A percentile compares a stretch with the other conserved stretches of the same genome.
Evolutionary conservation across 1,284 basidiomycete genomes (phyloP).

Genomic region (Volvariella surrecta): DNA sequence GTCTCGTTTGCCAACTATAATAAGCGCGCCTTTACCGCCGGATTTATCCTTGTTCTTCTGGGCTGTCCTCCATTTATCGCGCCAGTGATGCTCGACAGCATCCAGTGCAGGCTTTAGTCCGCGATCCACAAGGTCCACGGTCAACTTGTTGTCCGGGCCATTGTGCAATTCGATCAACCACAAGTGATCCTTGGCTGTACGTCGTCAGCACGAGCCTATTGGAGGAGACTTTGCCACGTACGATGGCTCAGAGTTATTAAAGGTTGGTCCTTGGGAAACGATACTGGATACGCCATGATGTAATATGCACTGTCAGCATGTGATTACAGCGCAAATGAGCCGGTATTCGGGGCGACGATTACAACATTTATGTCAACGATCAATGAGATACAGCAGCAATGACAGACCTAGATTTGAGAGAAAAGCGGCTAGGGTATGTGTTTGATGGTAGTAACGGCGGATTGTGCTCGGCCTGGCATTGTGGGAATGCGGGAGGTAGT

Average conservation of each 20-base stretch:
- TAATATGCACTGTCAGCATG: too few relatives aligned
- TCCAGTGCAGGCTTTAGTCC: constrained; percentile 70
- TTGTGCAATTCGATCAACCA: constrained; percentile 79
- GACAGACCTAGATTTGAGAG: too few relatives aligned
- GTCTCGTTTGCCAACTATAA: constrained; percentile 65
- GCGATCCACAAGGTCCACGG: constrained; percentile 47
- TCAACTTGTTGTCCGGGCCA: constrained; percentile 68
- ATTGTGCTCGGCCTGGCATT: too few relatives aligned
- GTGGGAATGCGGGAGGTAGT: too few relatives aligned
- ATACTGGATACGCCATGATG: constrained; percentile 10
- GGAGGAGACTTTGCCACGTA: constrained; percentile 23
- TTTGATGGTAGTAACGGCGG: too few relatives aligned
- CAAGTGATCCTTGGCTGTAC: constrained; percentile 44
- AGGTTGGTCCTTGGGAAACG: constrained; percentile 35
- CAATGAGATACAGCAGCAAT: too few relatives aligned
- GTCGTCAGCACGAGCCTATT: background rate
- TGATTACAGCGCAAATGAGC: too few relatives aligned
- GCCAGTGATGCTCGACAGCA: constrained; percentile 75
- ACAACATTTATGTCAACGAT: too few relatives aligned
- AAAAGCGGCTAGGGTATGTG: too few relatives aligned
- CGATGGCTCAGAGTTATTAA: constrained; percentile 59
- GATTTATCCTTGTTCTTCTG: constrained; percentile 33
- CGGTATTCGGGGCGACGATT: too few relatives aligned
- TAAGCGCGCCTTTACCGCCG: constrained; percentile 59
- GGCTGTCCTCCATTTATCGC: constrained; percentile 39